These are phyloP conservation scores for Fallopia convolvulus DNA, from an alignment of 148 eudicot species.

Conservation along the genomic window DNA sequence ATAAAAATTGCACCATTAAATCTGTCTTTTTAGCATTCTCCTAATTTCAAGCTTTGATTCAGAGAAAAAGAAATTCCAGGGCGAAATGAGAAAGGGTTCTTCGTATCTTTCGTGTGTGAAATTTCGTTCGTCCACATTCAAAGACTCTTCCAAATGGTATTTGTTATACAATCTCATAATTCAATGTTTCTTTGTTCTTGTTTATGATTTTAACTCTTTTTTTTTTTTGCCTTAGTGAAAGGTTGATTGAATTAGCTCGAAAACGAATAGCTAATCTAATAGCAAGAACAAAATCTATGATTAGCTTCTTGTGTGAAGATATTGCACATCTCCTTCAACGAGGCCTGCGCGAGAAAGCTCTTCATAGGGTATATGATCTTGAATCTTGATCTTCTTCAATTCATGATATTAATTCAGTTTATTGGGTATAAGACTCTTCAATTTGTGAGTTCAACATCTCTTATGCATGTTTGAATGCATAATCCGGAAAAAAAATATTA, in stretches of 20 bases:
- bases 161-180: neutral
- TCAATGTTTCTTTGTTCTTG: neutral
- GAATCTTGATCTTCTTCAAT: neutral
- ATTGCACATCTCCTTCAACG: slow-evolving; percentile 18
- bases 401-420: too few species aligned
- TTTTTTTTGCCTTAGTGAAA: slow-evolving; percentile 9
- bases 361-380: slow-evolving; percentile 15
- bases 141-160: neutral
- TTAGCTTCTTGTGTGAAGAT: slow-evolving; percentile 16
- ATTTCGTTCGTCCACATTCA: neutral
- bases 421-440: too few species aligned
- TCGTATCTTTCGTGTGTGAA: slow-evolving; percentile 3
- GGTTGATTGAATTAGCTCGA: slow-evolving; percentile 12
- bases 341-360: slow-evolving; percentile 17
- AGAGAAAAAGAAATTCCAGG: neutral
- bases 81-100: neutral
- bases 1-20: neutral
- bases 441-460: too few species aligned
- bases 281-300: slow-evolving; percentile 14
- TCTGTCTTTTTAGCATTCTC: neutral
- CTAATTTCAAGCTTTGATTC: neutral
- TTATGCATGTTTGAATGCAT: too few species aligned
- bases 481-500: too few species aligned
- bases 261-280: slow-evolving; percentile 16
- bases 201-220: neutral